Base-by-base conservation (phyloP, 1,139 yeast species). In the Pichia sp. region DNA sequence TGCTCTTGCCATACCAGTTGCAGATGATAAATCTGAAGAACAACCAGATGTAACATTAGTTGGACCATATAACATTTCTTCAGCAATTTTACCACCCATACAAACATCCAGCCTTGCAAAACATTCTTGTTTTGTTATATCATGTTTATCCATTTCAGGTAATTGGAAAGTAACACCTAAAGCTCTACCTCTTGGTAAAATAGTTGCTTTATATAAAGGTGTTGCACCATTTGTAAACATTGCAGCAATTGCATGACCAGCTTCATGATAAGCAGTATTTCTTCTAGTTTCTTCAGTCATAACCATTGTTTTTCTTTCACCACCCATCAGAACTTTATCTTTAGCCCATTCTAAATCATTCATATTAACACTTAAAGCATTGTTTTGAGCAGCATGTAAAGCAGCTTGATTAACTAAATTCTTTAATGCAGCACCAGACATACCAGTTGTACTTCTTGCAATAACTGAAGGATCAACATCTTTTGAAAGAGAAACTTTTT, bases 1-100 rank as follows among this genome's bases (percentile, higher is more conserved):
- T 18, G 95, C 95, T 55, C 96, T 74, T 2, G 98, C 98, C 41
- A 88, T 91, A 46, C 76, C 74, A 1, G 98, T 93, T 18, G 98
- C 99, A 54, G 74, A 79, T 50, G 84, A 76, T 54, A 91, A 73
- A 64, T 91, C 99, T 14, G 93, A 81, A 1, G 95, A 83, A 66
- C 97, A 89, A 8, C 96, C 96, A 53, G 91, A 78, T 1, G 98
- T 91, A 15, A 93, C 95, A 59, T 89, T 86, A 43, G 87, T 96
- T 35, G 79, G 74, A 3, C 98, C 98, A 59, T 86, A 86, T 36
- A 85, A 73, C 71, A 87, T 70, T 61, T 89, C 96, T 67, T 91
- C 99, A 25, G 98, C 98, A 47, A 89, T 80, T 62, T 89, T 89
- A 48, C 99, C 99, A 47, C 98, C 99, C 98, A 91, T 91, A 61